Conservation (phyloP, 1,139 yeast genomes). For the Saccharomycopsis phalli region DNA sequence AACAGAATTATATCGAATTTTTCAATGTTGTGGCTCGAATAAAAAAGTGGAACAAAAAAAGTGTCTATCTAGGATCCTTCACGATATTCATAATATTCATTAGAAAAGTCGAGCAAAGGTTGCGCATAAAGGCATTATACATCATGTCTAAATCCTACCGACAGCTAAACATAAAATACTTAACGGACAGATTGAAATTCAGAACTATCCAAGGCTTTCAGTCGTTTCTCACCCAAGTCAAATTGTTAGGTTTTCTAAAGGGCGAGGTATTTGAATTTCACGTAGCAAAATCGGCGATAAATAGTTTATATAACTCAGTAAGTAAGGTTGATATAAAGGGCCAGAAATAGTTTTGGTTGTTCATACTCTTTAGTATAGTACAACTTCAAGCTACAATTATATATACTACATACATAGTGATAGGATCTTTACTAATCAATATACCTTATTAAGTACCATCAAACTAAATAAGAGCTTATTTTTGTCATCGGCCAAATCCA, state of each 20-base stretch:
- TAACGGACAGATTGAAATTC: constrained; percentile 43
- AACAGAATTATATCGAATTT: constrained; percentile 11
- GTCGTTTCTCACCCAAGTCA: constrained; percentile 35
- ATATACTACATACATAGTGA: not conserved
- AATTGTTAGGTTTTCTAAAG: constrained; percentile 33
- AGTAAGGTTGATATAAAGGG: constrained; percentile 87
- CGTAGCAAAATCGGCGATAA: constrained; percentile 41
- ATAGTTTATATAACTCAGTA: constrained; percentile 35
- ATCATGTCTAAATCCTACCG: constrained; percentile 54
- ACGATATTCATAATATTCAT: constrained; percentile 23
- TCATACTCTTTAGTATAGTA: too few species aligned
- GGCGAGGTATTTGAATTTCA: constrained; percentile 30
- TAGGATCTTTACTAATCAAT: not conserved
- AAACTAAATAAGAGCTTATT: constrained; percentile 57
- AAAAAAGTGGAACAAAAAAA: constrained; percentile 22
- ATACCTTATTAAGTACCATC: constrained; percentile 31
- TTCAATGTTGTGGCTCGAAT: constrained; percentile 18
- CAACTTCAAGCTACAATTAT: too few species aligned
- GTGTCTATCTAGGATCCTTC: constrained; percentile 20
- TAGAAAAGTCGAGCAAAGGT: constrained; percentile 23
- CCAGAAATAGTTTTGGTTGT: constrained; percentile 64
- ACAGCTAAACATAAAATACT: constrained; percentile 38
- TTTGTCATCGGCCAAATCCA: constrained; percentile 50
- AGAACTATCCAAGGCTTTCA: constrained; percentile 24
- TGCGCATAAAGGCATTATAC: constrained; percentile 48